These are phyloP conservation scores for Mycena capillaripes DNA, from an alignment of 768 basidiomycete genomes.

Conservation along the genomic window DNA sequence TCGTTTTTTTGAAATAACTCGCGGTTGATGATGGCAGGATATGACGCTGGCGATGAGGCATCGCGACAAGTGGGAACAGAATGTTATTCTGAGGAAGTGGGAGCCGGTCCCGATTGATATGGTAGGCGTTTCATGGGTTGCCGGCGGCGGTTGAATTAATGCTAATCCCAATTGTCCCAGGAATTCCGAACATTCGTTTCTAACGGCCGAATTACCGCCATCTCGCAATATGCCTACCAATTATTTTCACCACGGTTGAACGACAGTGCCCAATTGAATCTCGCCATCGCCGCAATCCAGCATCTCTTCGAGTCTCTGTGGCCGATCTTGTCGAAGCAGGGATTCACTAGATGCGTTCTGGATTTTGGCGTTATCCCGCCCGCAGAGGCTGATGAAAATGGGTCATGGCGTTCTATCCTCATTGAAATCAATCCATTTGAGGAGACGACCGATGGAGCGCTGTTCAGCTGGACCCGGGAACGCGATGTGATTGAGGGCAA, in stretches of 20 bases:
- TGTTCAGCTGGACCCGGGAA: constrained; percentile 36
- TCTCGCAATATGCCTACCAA: constrained; percentile 39
- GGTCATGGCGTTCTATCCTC: constrained; percentile 4
- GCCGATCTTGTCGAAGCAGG: constrained; percentile 4
- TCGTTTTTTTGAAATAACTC: background rate
- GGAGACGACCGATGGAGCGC: constrained; percentile 37
- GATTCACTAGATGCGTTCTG: constrained; percentile 20
- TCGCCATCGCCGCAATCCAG: constrained; percentile 8
- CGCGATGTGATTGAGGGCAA: constrained; percentile 33
- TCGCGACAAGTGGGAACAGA: constrained; percentile 29
- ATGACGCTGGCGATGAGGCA: constrained; percentile 35
- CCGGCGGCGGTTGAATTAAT: too few species aligned
- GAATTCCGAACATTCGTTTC: constrained; percentile 37
- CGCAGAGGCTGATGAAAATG: background rate
- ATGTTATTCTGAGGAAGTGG: constrained; percentile 34
- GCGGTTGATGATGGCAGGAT: constrained; percentile 8
- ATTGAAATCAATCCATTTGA: constrained; percentile 39
- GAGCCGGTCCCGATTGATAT: constrained; percentile 35
- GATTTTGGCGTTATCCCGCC: constrained; percentile 29
- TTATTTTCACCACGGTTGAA: constrained; percentile 24
- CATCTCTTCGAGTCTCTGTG: background rate
- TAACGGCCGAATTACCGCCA: constrained; percentile 23
- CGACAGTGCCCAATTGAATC: background rate
- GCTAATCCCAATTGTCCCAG: constrained; percentile 7
- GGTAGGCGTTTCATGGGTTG: background rate